A percentile compares a stretch with the other conserved stretches of the same genome.
Evolutionary conservation across 129 eudicot species (phyloP).

Genomic region (Pittosporum tobira): DNA sequence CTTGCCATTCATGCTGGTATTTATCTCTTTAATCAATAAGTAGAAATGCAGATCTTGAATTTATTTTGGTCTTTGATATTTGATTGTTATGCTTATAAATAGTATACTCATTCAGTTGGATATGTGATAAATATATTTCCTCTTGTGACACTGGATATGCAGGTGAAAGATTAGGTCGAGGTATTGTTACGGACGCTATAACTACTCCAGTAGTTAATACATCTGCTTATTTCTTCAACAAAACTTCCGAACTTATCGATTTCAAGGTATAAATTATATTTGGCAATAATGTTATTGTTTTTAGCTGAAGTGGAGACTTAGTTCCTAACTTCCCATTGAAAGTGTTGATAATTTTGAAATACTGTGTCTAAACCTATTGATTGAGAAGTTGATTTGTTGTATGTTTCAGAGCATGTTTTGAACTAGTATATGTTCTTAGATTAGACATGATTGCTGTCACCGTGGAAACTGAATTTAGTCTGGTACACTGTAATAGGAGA

Average conservation of each 20-base stretch:
- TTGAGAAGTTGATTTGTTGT: not conserved
- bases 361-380: not conserved
- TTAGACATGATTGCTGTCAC: not conserved
- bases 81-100: conserved; percentile 2
- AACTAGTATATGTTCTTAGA: not conserved
- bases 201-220: conserved; percentile 89
- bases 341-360: not conserved
- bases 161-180: conserved; percentile 93
- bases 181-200: conserved; percentile 75
- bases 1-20: conserved; percentile 96
- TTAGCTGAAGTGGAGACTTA: not conserved
- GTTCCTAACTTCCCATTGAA: not conserved
- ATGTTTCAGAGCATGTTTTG: not conserved
- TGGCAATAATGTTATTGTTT: not conserved
- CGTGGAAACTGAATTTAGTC: not conserved
- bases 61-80: not conserved
- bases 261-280: conserved; percentile 49
- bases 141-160: not conserved
- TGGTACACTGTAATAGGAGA: conserved; percentile 40
- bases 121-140: not conserved
- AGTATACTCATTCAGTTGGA: no score
- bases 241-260: conserved; percentile 74
- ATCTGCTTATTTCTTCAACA: conserved; percentile 86
- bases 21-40: not conserved
- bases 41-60: not conserved